Conservation (phyloP, 257 asterid species). For the Cruciata laevipes region DNA sequence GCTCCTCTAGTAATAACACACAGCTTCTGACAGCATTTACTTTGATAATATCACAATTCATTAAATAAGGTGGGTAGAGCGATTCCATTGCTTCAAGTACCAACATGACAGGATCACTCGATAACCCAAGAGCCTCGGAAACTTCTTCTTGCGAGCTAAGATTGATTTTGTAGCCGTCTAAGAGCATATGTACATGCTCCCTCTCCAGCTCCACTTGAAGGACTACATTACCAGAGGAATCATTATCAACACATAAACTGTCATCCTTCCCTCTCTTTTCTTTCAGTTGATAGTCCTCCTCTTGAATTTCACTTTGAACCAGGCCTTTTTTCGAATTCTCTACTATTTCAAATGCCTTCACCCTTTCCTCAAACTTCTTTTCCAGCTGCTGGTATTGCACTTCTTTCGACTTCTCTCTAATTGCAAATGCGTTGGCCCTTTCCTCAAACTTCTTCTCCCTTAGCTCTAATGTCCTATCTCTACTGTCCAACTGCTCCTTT, state of each 20-base stretch:
- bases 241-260: too few species aligned
- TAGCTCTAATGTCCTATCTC: neutral
- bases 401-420: conserved; percentile 14
- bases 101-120: conserved; percentile 38
- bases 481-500: neutral
- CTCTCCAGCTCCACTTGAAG: conserved; percentile 35
- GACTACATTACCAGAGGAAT: too few species aligned
- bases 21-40: conserved; percentile 18
- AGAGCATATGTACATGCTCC: conserved; percentile 32
- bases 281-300: conserved; percentile 11
- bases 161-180: conserved; percentile 37
- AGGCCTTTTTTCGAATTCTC: conserved; percentile 13
- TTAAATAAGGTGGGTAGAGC: conserved; percentile 22
- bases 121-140: conserved; percentile 23
- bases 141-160: conserved; percentile 33
- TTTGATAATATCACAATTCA: conserved; percentile 18
- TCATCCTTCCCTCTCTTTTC: neutral
- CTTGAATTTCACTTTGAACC: too few species aligned
- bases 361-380: conserved; percentile 11
- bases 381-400: too few species aligned
- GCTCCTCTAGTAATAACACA: conserved; percentile 31
- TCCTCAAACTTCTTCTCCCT: conserved; percentile 3
- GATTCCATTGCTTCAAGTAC: conserved; percentile 35
- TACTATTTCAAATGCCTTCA: conserved; percentile 18
- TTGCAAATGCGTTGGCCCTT: conserved; percentile 18